Evolutionary conservation across 208 protist species (phyloP).

Genomic region (Leishmania arabica): DNA sequence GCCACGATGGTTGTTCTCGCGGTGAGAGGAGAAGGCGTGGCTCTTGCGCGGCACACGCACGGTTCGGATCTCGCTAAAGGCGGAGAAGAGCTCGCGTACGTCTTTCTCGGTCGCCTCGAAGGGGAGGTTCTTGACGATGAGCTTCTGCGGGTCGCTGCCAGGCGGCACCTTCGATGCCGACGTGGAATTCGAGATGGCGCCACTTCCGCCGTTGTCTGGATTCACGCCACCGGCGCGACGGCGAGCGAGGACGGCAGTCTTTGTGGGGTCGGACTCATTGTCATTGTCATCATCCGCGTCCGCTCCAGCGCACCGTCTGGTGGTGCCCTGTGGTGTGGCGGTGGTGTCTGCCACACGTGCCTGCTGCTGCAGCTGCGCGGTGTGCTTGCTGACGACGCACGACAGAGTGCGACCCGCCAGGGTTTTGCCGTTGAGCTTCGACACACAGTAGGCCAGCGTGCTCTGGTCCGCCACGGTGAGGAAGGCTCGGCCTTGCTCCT

Average conservation of each 20-base stretch:
- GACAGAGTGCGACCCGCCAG: slow-evolving; percentile 61
- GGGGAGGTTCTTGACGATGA: slow-evolving; percentile 98
- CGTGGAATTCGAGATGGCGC: neutral
- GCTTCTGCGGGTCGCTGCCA: slow-evolving; percentile 90
- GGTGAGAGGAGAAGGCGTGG: slow-evolving; percentile 73
- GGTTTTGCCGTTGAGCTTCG: slow-evolving; percentile 59
- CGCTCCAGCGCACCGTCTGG: neutral
- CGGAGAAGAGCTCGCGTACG: slow-evolving; percentile 96
- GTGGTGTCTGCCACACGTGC: slow-evolving; percentile 11
- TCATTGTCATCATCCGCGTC: slow-evolving; percentile 20
- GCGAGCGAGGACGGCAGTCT: slow-evolving; percentile 34
- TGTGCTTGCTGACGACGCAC: slow-evolving; percentile 83
- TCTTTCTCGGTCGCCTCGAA: slow-evolving; percentile 98
- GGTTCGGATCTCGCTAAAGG: slow-evolving; percentile 95
- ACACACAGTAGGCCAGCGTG: slow-evolving; percentile 59
- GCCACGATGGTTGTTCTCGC: slow-evolving; percentile 94
- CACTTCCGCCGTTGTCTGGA: neutral
- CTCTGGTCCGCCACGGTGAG: slow-evolving; percentile 70
- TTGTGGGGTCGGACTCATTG: slow-evolving; percentile 28
- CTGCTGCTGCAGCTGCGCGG: slow-evolving; percentile 35
- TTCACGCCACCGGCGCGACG: slow-evolving; percentile 10
- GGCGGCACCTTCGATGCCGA: slow-evolving; percentile 43
- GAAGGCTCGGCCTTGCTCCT: slow-evolving; percentile 97
- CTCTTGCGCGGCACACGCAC: slow-evolving; percentile 97
- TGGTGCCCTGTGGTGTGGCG: neutral